Conservation (phyloP, 73 alveolate genomes). For the Uronychia binucleata region DNA sequence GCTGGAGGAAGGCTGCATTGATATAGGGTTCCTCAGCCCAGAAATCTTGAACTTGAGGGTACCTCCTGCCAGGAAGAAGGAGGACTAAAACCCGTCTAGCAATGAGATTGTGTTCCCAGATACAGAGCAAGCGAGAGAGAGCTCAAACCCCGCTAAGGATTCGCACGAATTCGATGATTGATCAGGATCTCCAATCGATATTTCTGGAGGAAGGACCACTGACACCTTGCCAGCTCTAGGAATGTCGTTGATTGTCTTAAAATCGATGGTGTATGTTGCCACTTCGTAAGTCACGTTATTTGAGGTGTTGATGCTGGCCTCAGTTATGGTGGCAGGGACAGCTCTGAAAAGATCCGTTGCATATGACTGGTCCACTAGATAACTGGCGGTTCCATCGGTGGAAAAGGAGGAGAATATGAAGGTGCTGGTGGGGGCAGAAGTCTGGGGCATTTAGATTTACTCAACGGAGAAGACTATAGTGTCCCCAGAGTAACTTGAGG, state of each 20-base stretch:
- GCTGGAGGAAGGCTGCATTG: constrained; percentile 12
- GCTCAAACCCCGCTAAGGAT: constrained; percentile 14
- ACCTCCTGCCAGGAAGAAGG: constrained; percentile 2
- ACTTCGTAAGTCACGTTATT: constrained; percentile 17
- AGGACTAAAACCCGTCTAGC: neutral
- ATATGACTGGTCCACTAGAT: constrained; percentile 27
- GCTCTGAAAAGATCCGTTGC: constrained; percentile 28
- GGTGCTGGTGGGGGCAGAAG: constrained; percentile 22
- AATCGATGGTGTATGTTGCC: constrained; percentile 29
- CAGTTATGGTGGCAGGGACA: constrained; percentile 25
- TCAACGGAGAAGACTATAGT: neutral
- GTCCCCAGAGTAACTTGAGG: neutral
- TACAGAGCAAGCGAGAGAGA: constrained; percentile 38
- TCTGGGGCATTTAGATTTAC: constrained; percentile 39
- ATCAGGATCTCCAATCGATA: neutral
- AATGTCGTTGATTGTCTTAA: constrained; percentile 37
- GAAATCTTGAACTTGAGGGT: neutral
- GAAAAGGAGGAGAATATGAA: neutral
- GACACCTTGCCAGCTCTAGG: constrained; percentile 47
- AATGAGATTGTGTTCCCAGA: neutral
- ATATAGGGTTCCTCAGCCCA: constrained; percentile 15
- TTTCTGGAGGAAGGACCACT: constrained; percentile 33
- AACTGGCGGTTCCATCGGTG: constrained; percentile 4
- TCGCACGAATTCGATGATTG: constrained; percentile 31
- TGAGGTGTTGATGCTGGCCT: constrained; percentile 10